These are phyloP conservation scores for Sisymbrium irio DNA, from an alignment of 345 rosid species.

Conservation along the genomic window DNA sequence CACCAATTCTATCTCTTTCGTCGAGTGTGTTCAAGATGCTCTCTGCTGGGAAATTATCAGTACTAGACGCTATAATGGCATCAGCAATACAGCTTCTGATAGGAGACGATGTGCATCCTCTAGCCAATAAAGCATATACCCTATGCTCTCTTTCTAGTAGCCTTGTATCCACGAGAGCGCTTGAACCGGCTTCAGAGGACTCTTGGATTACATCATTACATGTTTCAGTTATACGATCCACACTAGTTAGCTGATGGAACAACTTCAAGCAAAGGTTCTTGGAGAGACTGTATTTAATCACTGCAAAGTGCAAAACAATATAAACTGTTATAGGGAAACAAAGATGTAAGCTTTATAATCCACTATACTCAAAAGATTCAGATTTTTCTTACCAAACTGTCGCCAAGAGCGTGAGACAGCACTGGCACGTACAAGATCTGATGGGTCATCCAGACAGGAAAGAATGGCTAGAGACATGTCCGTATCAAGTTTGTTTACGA, in stretches of 20 bases:
- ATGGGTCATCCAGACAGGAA: conserved; percentile 50
- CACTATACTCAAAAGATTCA: background rate
- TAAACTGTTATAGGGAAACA: background rate
- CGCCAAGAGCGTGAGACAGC: conserved; percentile 72
- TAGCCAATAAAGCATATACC: conserved; percentile 60
- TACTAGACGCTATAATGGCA: conserved; percentile 83
- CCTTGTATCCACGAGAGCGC: conserved; percentile 45
- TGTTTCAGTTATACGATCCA: conserved; percentile 49
- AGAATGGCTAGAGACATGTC: conserved; percentile 55
- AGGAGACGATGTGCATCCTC: conserved; percentile 42
- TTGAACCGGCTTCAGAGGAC: conserved; percentile 49
- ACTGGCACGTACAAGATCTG: conserved; percentile 67
- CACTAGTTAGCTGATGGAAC: conserved; percentile 57
- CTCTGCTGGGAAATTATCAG: conserved; percentile 85
- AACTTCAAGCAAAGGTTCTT: conserved; percentile 63
- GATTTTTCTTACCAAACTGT: conserved; percentile 50
- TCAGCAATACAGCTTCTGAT: conserved; percentile 47
- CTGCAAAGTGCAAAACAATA: conserved; percentile 19
- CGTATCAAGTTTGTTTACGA: conserved; percentile 45
- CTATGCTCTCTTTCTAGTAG: conserved; percentile 62
- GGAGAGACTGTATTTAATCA: conserved; percentile 41
- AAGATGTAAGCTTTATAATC: too few relatives aligned
- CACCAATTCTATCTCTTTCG: conserved; percentile 44
- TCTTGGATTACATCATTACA: background rate
- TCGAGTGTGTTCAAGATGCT: conserved; percentile 71